Conservation (phyloP, 164 flowering plant species). For the Protea cynaroides region DNA sequence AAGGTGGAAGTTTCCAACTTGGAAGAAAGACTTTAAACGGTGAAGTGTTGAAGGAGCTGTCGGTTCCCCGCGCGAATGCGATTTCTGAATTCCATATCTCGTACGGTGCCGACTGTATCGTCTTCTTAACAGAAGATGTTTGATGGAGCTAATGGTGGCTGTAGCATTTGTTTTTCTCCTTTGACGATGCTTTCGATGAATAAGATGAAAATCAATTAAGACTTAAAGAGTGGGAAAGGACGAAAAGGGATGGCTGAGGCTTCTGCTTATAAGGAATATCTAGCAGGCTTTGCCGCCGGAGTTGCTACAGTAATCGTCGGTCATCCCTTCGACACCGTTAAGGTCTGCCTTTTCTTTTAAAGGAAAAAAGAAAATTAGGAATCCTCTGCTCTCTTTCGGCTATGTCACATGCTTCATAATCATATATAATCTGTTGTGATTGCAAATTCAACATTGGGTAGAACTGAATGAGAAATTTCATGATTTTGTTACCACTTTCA, state of each 20-base stretch:
- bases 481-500: not conserved
- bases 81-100: too few relatives aligned
- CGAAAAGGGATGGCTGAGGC: constrained; percentile 30
- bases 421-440: not conserved
- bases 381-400: not conserved
- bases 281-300: constrained; percentile 84
- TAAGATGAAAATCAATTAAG: too few relatives aligned
- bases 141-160: too few relatives aligned
- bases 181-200: too few relatives aligned
- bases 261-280: constrained; percentile 64
- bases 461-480: not conserved
- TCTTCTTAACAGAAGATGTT: too few relatives aligned
- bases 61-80: too few relatives aligned
- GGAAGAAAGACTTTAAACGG: too few relatives aligned
- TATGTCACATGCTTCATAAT: not conserved
- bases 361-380: too few relatives aligned
- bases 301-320: constrained; percentile 74
- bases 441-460: not conserved
- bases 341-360: constrained; percentile 35
- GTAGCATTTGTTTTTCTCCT: too few relatives aligned
- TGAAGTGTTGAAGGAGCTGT: too few relatives aligned
- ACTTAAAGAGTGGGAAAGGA: constrained; percentile 9
- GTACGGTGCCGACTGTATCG: too few relatives aligned
- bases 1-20: too few relatives aligned
- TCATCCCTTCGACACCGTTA: constrained; percentile 94